Evolutionary conservation across 768 basidiomycete species (phyloP), one percentile per base, ranked within the genome.

Genomic region (Mrakia frigida): DNA sequence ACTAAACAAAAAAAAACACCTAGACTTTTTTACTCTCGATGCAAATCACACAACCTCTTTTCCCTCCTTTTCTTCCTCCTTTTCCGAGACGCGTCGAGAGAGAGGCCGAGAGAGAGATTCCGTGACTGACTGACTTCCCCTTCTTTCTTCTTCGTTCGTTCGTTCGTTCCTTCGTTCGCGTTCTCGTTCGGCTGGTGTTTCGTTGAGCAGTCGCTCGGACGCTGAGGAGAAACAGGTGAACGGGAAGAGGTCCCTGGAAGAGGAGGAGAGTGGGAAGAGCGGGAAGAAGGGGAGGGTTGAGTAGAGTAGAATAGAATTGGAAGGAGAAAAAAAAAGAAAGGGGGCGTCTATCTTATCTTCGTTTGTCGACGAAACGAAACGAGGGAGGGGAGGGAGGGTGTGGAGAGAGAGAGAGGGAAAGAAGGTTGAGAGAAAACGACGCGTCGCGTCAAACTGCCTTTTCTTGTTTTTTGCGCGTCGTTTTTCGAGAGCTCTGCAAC

Each of bases 341-440:
- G 25, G 25, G n/a, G 56, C 3, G 4, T 56, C 23, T 56, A 56
- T 56, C 56, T 25, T 56, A 56, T 56, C 56, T n/a, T n/a, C 28
- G 56, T 28, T 9, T 14, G 10, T 61, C 13, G n/a, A 35, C 18
- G 60, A 28, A 23, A 6, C 10, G 33, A 61, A n/a, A 5, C 9
- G 60, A 25, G 60, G 10, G 6, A 61, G 14, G 39, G 39, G 11
- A 61, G n/a, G 60, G 9, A 28, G 9, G 60, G 5, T 4, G 33
- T 31, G 28, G 18, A 61, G n/a, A 25, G 28, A 14, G 13, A 61
- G 6, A 61, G 13, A 61, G 25, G 31, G 25, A 31, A 25, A 60
- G 59, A 25, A n/a, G n/a, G n/a, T n/a, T n/a, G 59, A 23, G 59
- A 25, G 21, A 6, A 60, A 23, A 60, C 9, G 81, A 91, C 89